Evolutionary conservation across 2,329 filamentous ascomycete genomes (phyloP), one percentile per base, ranked within the genome.

Genomic region (Neofusicoccum sp.): DNA sequence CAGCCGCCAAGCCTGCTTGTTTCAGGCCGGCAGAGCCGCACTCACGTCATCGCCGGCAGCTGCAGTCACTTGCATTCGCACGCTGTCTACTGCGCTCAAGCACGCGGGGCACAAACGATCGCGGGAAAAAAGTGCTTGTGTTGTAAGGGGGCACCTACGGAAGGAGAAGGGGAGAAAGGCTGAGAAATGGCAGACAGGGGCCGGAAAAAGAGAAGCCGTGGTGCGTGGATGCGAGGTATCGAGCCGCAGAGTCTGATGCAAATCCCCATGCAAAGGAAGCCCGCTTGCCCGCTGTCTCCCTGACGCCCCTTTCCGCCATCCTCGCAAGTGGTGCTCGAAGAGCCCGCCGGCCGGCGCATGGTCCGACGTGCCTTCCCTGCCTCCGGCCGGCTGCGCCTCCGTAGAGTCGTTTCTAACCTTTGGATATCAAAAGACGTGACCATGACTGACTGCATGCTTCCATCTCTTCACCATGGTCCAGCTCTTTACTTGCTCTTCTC

Each of bases 341-440:
- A 52, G 47, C 59, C 47, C 34, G 37, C n/a, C 34, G 34, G 33
- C 56, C 56, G 34, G 44, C 43, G 56, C 56, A 49, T 39, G 44
- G 44, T n/a, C 36, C 45, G 22, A 45, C 36, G 28, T 41, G 33
- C 22, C 33, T 47, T 49, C 45, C 45, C 33, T 49, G 43, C 49
- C 41, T 22, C 60, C 43, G 29, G 60, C 29, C 41, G 31, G 41
- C 28, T 29, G 47, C 39, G 28, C 43, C 41, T 56, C 49, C 16
- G 33, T 56, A 22, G 56, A 43, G 60, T 56, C 60, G 60, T 62
- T 62, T 62, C 60, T 62, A 62, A 54, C 60, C 41, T 43, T 31
- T 62, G 60, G 60, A 62, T 62, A 62, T 62, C 60, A 62, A 62
- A 56, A 37, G 60, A 62, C 60, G 60, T 56, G 49, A 62, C 33